These are phyloP conservation scores for Endothia cerciana DNA, from an alignment of 2,329 filamentous ascomycete species.

Conservation along the genomic window DNA sequence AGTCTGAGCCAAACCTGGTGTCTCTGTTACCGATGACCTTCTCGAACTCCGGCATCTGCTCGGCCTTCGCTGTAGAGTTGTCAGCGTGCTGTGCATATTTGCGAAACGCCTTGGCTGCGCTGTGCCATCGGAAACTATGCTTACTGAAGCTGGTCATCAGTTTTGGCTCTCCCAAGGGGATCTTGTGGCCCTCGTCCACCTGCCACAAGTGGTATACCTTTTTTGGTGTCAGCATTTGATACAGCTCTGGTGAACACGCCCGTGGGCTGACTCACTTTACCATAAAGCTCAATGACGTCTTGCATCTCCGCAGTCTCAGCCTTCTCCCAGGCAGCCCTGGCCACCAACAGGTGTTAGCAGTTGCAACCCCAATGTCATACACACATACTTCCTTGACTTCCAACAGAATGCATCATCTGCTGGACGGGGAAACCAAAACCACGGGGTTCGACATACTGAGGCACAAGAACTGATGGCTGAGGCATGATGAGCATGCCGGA, in stretches of 20 bases:
- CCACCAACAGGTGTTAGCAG: not conserved
- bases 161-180: conserved; percentile 57
- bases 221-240: not conserved
- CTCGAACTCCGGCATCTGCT: conserved; percentile 51
- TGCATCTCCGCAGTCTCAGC: conserved; percentile 84
- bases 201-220: conserved; percentile 82
- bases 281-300: conserved; percentile 73
- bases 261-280: conserved; percentile 54
- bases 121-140: not conserved
- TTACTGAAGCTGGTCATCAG: conserved; percentile 59
- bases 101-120: not conserved
- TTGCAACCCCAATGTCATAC: not conserved
- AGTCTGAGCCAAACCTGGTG: conserved; percentile 49
- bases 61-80: conserved; percentile 34
- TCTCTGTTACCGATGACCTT: conserved; percentile 50
- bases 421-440: not conserved
- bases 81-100: not conserved
- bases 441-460: conserved; percentile 40
- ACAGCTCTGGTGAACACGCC: not conserved
- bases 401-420: not conserved
- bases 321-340: conserved; percentile 65
- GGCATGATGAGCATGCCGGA: conserved; percentile 83
- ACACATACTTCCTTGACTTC: not conserved
- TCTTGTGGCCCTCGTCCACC: conserved; percentile 70
- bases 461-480: conserved; percentile 54